These are phyloP conservation scores for Alternaria arborescens DNA, from an alignment of 2,329 filamentous ascomycete species.

Conservation along the genomic window DNA sequence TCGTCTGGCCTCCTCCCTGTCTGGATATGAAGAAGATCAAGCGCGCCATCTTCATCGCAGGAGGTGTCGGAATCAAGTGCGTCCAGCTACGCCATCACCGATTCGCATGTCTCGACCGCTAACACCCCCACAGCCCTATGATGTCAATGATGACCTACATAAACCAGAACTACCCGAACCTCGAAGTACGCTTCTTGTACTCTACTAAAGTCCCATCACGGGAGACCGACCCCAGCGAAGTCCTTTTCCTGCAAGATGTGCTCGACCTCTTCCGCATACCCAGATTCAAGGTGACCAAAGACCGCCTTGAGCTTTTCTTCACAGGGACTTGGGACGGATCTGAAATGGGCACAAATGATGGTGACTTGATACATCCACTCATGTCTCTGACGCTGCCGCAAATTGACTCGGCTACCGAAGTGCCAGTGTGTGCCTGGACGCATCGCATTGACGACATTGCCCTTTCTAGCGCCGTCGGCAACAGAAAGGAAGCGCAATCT, in stretches of 20 bases:
- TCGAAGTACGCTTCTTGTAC: conserved; percentile 69
- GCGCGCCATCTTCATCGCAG: conserved; percentile 77
- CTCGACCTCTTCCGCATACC: conserved; percentile 43
- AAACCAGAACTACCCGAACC: conserved; percentile 53
- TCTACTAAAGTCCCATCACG: conserved; percentile 57
- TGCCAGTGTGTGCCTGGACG: conserved; percentile 43
- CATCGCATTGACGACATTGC: conserved; percentile 49
- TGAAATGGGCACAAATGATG: conserved; percentile 31
- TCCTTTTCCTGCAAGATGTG: conserved; percentile 49
- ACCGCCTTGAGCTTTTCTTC: conserved; percentile 48
- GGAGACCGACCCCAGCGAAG: conserved; percentile 39
- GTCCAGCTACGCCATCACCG: conserved; percentile 25
- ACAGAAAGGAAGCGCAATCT: conserved; percentile 42
- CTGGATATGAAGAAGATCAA: conserved; percentile 57
- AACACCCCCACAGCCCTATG: conserved; percentile 63
- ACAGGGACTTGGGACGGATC: conserved; percentile 46
- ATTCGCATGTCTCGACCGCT: conserved; percentile 13
- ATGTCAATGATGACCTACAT: conserved; percentile 76
- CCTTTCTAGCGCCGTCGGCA: conserved; percentile 52
- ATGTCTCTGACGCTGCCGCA: conserved; percentile 45
- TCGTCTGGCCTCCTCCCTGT: conserved; percentile 75
- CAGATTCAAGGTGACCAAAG: conserved; percentile 35
- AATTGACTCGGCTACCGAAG: conserved; percentile 39
- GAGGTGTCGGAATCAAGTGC: conserved; percentile 83
- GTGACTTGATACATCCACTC: conserved; percentile 42